Evolutionary conservation across 768 basidiomycete genomes (phyloP), one percentile per base, ranked within the genome.

Genomic region (Mycena haematopus): DNA sequence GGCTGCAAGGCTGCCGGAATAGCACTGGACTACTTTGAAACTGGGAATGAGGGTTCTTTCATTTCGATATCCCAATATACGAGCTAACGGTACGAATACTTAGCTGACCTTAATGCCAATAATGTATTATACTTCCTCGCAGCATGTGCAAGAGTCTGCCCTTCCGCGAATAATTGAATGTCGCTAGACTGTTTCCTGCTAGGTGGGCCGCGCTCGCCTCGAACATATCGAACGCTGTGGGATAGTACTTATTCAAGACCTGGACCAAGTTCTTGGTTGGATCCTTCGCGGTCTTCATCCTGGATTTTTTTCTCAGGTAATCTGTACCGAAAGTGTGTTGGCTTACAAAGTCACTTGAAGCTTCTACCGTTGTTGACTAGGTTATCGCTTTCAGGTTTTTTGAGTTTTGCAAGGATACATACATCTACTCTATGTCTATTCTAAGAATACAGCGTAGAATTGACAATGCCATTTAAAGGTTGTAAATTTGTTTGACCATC

Each of bases 11-110:
- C 66, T n/a, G 74, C 79, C 0, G 76, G 79, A 17, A 80, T 87
- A 36, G 73, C 72, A 1, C 76, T 87, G 21, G 85, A 86, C 58
- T 79, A 80, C 22, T 77, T 88, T 55, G 85, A 88, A 65, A 80
- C 86, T 50, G 86, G 86, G 11, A 87, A 89, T 55, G 86, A 88
- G 71, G 84, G 88, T 68, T n/a, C n/a, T 71, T 87, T 5, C 88
- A 42, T 21, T 7, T 21, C 11, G n/a, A 33, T 33, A 6, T 33
- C 11, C 11, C 31, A 33, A 33, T 11, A 11, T 11, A 6, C 31
- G 31, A 6, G 31, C 31, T 33, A 15, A 40, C 7, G 10, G 7
- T 40, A 15, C 4, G 15, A 40, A 40, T 13, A 19, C 7, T 15
- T 19, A 40, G 38, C 38, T 40, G 17, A 40, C 14, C 38, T 40